Percentiles rank a stretch among this genome's conserved stretches.
Conservation (phyloP, 805 yeast genomes). For the Yamadazyma phyllophila region DNA sequence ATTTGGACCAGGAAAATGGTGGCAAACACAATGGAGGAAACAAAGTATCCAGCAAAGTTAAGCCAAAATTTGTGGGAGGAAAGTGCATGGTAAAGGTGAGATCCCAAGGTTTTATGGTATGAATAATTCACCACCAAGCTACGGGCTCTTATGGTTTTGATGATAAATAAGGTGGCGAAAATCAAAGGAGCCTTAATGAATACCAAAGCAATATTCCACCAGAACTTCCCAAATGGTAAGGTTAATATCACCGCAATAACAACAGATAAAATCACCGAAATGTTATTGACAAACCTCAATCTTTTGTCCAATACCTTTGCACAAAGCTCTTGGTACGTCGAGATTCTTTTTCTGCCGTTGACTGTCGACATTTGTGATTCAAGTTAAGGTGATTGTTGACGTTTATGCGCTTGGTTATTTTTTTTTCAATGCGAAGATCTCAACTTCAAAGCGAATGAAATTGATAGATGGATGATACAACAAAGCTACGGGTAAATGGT, state of each 20-base stretch:
- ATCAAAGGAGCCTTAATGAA: conserved; percentile 29
- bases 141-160: conserved; percentile 24
- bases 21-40: conserved; percentile 24
- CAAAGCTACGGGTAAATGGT: neutral
- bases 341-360: conserved; percentile 4
- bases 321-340: conserved; percentile 21
- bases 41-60: conserved; percentile 19
- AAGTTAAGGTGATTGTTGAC: too few relatives aligned
- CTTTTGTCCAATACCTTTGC: conserved; percentile 31
- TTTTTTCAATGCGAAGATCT: conserved; percentile 4
- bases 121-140: conserved; percentile 32
- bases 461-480: too few relatives aligned
- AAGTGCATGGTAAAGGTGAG: conserved; percentile 26
- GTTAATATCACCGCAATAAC: conserved; percentile 21
- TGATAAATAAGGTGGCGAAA: conserved; percentile 24
- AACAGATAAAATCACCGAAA: conserved; percentile 27
- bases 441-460: neutral
- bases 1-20: conserved; percentile 27
- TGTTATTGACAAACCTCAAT: conserved; percentile 33
- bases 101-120: conserved; percentile 30
- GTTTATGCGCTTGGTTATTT: neutral
- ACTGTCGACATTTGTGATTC: neutral
- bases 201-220: conserved; percentile 29
- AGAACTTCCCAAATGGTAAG: conserved; percentile 28
- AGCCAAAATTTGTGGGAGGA: conserved; percentile 18